Evolutionary conservation across 169 alveolate genomes (phyloP).

Genomic region (Babesia divergens): DNA sequence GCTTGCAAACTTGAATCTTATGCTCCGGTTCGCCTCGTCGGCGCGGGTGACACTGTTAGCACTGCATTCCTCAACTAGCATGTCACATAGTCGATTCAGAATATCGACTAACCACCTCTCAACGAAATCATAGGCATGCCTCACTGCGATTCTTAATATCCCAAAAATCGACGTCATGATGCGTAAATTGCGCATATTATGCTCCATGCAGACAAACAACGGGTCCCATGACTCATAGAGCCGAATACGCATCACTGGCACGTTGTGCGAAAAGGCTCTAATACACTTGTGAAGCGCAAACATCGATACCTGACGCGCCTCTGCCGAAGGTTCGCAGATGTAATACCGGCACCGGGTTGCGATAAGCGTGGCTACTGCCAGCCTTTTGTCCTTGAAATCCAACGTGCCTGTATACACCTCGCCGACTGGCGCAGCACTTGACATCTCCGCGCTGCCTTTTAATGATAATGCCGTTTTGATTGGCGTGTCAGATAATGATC

Average conservation of each 20-base stretch:
- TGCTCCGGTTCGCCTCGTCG: slow-evolving; percentile 38
- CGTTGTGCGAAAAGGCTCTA: slow-evolving; percentile 12
- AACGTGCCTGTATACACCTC: not conserved
- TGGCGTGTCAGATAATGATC: too few species aligned
- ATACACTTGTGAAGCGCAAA: slow-evolving; percentile 23
- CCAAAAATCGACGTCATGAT: slow-evolving; percentile 26
- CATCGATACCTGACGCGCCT: slow-evolving; percentile 9
- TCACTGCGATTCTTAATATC: slow-evolving; percentile 13
- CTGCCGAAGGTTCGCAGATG: not conserved
- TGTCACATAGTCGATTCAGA: slow-evolving; percentile 16
- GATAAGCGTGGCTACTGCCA: slow-evolving; percentile 39
- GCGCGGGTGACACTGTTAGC: slow-evolving; percentile 29
- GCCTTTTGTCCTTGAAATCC: slow-evolving; percentile 3
- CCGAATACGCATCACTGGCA: slow-evolving; percentile 33
- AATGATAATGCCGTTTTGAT: too few species aligned
- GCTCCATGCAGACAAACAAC: slow-evolving; percentile 31
- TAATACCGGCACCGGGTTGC: slow-evolving; percentile 45
- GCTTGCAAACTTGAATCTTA: slow-evolving; percentile 28
- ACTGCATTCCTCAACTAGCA: slow-evolving; percentile 21
- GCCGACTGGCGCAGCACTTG: not conserved
- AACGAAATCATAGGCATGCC: slow-evolving; percentile 19
- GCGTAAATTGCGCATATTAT: slow-evolving; percentile 1
- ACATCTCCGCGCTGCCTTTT: not conserved
- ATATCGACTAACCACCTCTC: slow-evolving; percentile 43
- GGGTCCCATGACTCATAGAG: slow-evolving; percentile 55